Base-by-base conservation (phyloP, 495 filamentous ascomycete genomes). In the Talaromyces adpressus region DNA sequence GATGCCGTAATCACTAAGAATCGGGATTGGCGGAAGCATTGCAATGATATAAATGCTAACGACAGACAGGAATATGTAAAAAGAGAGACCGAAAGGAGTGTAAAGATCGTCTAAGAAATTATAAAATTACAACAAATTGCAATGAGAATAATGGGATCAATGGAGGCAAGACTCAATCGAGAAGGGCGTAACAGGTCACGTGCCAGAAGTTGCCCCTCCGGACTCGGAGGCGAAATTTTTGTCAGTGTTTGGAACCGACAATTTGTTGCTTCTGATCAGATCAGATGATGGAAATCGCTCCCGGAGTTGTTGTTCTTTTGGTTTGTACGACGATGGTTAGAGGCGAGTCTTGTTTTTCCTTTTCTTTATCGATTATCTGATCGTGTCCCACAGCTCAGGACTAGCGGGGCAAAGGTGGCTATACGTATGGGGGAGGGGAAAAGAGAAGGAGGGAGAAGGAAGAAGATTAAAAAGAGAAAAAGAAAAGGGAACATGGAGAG, bases 1-100 rank as follows among this genome's bases (percentile, higher is more conserved):
- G 73, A 98, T 88, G 72, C 89, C 91, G 77, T 97, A 98, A 71
- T 97, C 89, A 69, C 83, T 79, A 39, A 91, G 79, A 34, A 80
- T 75, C 11, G 94, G 94, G 58, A 99, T 81, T 36, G 90, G 87
- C 63, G 91, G 89, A 70, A 92, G 81, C 94, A 98, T 98, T 70
- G 53, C 54, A 51, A 18, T 39, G 9, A 20, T 20, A 20, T 51
- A 22, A 39, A 59, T 32, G 57, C 22, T 57, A 6, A 32, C 16
- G n/a, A 25, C 51, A 62, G 25, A 47, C 52, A 16, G 23, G 39
- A 30, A 7, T 49, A 49, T 20, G 20, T 3, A 6, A 20, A 61
- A 30, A 22, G 12, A 22, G 11, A 56, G 14, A 27, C 6, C n/a
- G 27, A 16, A 29, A 56, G 18, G 20, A 53, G 14, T n/a, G 41